Base-by-base conservation (phyloP, 2,329 filamentous ascomycete species). In the Fusarium keratoplasticum region DNA sequence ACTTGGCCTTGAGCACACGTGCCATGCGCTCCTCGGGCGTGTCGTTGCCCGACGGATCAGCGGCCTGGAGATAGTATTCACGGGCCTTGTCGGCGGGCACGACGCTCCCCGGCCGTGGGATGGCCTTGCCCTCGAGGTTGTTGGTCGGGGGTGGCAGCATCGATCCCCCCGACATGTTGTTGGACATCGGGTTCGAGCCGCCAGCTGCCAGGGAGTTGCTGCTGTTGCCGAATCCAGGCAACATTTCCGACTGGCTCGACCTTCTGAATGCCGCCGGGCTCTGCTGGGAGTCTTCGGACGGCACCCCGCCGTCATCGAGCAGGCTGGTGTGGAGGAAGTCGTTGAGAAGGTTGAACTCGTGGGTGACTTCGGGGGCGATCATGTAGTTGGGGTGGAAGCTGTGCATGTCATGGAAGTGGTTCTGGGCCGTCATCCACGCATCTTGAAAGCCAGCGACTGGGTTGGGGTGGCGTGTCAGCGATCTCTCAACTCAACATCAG, bases 11-110 rank as follows among this genome's bases (percentile, higher is more conserved):
- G 66, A 99, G 90, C 8, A 99, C 90, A 77, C 96, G 95, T 79
- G 96, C 93, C 94, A 99, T 98, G 69, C 96, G 93, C 82, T 98
- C 95, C 83, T 98, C 95, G 14, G 96, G 95, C 25, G 93, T 93
- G 76, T 95, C 89, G 77, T 90, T 90, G 61, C 96, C 96, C 7
- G 94, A 94, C 3, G 96, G 96, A 82, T 99, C 96, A 59, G 96
- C 96, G 16, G 96, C 96, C 74, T 97, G 97, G 84, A 98, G 93
- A 84, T 98, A 98, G 84, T 98, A 99, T 81, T 98, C 96, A 77
- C 94, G 89, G 33, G 94, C 94, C 81, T 90, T 91, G 77, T 96
- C 93, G 65, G 89, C 87, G 5, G 90, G 90, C 60, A 91, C 87
- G 14, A 87, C 86, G 72, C 90, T 92, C 42, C 86, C 83, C 3